A percentile compares a stretch with the other conserved stretches of the same genome.
phyloP scores from a whole-genome alignment of 2,329 filamentous ascomycete species.

The Stachybotrys elegans region DNA sequence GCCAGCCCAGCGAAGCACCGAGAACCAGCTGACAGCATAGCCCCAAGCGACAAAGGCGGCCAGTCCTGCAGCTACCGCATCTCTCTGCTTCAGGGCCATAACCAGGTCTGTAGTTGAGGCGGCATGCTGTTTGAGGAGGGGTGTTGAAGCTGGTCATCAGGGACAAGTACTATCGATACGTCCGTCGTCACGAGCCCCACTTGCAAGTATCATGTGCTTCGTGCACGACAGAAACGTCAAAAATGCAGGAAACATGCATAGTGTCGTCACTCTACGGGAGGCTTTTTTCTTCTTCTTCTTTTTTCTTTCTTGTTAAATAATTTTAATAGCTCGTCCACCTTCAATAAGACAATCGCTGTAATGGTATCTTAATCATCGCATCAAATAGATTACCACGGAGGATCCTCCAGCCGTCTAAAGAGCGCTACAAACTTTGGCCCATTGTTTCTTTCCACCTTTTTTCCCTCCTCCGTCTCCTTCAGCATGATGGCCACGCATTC shows the following conservation, averaged over 20 bases:
- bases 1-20: constrained; percentile 75
- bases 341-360: too few species aligned
- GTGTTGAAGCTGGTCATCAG: too few species aligned
- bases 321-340: too few species aligned
- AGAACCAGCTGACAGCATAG: constrained; percentile 76
- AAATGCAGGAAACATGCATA: too few species aligned
- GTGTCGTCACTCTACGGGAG: too few species aligned
- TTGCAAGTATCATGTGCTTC: too few species aligned
- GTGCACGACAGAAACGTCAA: too few species aligned
- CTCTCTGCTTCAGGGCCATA: constrained; percentile 70
- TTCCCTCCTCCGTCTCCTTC: constrained; percentile 89
- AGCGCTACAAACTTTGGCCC: constrained; percentile 89
- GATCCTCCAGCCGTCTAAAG: constrained; percentile 76
- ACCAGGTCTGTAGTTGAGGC: constrained; percentile 23
- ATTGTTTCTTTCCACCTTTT: constrained; percentile 89
- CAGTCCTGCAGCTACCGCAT: constrained; percentile 63
- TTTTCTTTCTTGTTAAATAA: too few species aligned
- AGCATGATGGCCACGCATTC: constrained; percentile 70
- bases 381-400: constrained; percentile 55
- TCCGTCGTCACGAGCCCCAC: too few species aligned
- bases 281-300: too few species aligned
- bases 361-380: not conserved
- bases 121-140: too few species aligned
- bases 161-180: too few species aligned
- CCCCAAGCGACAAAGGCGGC: constrained; percentile 83